Conservation (phyloP, 2,329 filamentous ascomycete genomes). For the Alternaria sp. region DNA sequence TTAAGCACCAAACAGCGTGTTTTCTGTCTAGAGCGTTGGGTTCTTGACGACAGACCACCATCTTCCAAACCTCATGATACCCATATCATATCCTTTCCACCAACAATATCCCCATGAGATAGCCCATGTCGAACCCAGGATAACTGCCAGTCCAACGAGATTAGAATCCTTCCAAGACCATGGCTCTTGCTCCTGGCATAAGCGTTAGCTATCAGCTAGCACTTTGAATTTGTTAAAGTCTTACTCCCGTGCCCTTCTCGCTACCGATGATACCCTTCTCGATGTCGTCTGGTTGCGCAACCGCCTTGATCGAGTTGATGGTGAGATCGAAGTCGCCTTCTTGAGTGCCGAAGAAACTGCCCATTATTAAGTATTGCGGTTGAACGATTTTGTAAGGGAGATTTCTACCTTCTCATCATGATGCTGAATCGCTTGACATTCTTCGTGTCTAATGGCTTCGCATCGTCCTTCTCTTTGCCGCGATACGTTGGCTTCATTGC, state of each 20-base stretch:
- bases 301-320: conserved; percentile 64
- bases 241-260: conserved; percentile 16
- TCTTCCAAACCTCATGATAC: conserved; percentile 31
- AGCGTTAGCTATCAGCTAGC: conserved; percentile 14
- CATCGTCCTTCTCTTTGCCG: conserved; percentile 70
- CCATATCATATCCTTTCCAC: conserved; percentile 36
- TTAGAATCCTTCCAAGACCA: conserved; percentile 41
- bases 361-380: conserved; percentile 25
- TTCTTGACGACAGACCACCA: conserved; percentile 28
- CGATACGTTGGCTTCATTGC: conserved; percentile 77
- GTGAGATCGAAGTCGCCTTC: conserved; percentile 72
- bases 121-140: conserved; percentile 32
- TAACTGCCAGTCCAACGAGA: conserved; percentile 35
- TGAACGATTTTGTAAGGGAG: too few relatives aligned
- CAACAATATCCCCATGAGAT: conserved; percentile 33
- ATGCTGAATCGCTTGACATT: conserved; percentile 73
- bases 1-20: background rate
- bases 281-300: conserved; percentile 35
- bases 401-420: conserved; percentile 79
- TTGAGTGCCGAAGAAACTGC: conserved; percentile 78
- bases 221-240: background rate
- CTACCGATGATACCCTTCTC: conserved; percentile 34
- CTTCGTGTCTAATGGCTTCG: conserved; percentile 65
- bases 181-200: conserved; percentile 24
- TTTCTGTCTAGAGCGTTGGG: background rate